phyloP scores from a whole-genome alignment of 2,329 filamentous ascomycete genomes.

The Colletotrichum australisinense region DNA sequence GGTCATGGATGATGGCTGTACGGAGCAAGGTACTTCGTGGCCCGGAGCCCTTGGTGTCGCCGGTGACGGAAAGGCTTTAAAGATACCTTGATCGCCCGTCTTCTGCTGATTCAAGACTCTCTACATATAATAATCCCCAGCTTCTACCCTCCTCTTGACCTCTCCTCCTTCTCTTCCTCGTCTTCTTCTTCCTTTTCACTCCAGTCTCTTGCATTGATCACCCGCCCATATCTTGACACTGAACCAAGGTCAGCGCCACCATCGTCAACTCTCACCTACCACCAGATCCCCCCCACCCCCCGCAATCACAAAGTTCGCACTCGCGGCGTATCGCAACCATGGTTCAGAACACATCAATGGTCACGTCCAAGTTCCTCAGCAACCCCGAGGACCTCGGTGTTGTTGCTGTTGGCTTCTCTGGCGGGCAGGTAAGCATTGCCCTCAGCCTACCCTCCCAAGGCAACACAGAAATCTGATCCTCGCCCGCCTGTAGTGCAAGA shows the following conservation, averaged over 20 bases:
- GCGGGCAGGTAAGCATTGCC: slow-evolving; percentile 80
- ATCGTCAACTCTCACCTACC: slow-evolving; percentile 5
- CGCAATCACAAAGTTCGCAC: background rate
- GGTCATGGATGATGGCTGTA: background rate
- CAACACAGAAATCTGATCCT: slow-evolving; percentile 15
- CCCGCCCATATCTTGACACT: background rate
- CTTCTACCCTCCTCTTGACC: background rate
- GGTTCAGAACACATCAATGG: slow-evolving; percentile 60
- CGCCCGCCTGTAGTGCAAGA: slow-evolving; percentile 74
- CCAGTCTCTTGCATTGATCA: background rate
- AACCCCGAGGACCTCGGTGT: slow-evolving; percentile 85
- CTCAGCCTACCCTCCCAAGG: background rate
- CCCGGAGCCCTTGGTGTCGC: background rate
- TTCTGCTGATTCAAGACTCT: background rate
- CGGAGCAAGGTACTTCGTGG: background rate
- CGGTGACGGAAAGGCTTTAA: slow-evolving; percentile 13
- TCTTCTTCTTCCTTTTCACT: background rate
- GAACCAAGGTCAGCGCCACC: background rate
- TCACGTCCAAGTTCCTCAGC: slow-evolving; percentile 80
- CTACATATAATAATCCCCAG: background rate
- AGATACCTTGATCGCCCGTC: slow-evolving; percentile 22
- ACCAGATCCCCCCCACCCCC: background rate
- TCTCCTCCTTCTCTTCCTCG: background rate
- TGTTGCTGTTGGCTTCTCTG: slow-evolving; percentile 95
- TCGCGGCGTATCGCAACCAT: slow-evolving; percentile 44